A percentile compares a stretch with the other conserved stretches of the same genome.
Evolutionary conservation across 2,329 filamentous ascomycete genomes (phyloP).

Genomic region (Ascocoryne sarcoides): DNA sequence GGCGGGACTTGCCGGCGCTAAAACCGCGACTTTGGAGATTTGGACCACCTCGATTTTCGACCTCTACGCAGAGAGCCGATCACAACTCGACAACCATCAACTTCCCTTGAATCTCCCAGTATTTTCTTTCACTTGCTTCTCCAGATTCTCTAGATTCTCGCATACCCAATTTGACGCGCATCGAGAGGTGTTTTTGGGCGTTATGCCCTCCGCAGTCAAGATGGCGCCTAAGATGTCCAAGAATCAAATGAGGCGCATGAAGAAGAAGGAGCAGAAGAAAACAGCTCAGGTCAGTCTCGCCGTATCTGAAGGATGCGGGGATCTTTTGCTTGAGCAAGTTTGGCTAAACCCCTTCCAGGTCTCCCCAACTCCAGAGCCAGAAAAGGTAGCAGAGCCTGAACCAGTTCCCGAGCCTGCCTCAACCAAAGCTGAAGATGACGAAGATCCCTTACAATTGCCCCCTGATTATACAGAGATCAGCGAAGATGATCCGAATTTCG

Average conservation of each 20-base stretch:
- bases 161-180: no score
- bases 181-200: slow-evolving; percentile 10
- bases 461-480: slow-evolving; percentile 40
- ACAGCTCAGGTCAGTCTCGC: slow-evolving; percentile 45
- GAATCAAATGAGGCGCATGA: slow-evolving; percentile 85
- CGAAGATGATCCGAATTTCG: slow-evolving; percentile 68
- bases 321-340: not conserved
- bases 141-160: no score
- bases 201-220: slow-evolving; percentile 28
- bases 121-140: no score
- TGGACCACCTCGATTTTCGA: slow-evolving; percentile 3
- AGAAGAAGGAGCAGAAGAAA: slow-evolving; percentile 89
- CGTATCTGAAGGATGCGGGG: no score
- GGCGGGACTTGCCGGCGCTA: slow-evolving; percentile 15
- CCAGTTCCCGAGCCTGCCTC: slow-evolving; percentile 30
- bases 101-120: not conserved
- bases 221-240: slow-evolving; percentile 77
- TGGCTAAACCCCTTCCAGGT: slow-evolving; percentile 27
- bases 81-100: not conserved
- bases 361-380: slow-evolving; percentile 23
- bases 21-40: slow-evolving; percentile 16
- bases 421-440: slow-evolving; percentile 26
- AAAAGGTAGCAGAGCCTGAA: slow-evolving; percentile 22
- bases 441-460: slow-evolving; percentile 33
- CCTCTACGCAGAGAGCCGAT: slow-evolving; percentile 1